Base-by-base conservation (phyloP, 306 rosid genomes). In the Parietaria judaica region DNA sequence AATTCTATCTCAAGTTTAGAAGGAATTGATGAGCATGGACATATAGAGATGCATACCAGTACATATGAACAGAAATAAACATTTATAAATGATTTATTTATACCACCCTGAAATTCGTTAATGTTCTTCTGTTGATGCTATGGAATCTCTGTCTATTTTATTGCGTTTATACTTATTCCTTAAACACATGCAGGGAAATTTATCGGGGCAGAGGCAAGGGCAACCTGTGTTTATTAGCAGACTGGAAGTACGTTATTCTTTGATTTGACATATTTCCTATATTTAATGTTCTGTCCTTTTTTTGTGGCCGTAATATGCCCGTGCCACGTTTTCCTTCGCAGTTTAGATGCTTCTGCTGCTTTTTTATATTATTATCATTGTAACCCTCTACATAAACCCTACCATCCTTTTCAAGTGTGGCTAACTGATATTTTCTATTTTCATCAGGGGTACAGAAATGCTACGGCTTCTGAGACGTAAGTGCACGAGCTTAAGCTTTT, bases 191-290 rank as follows among this genome's bases (percentile, higher is more conserved):
- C 90, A 92, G 99, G 99, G 99, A 74, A 82, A 81, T 79, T 79
- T 92, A 81, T 84, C 87, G 51, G 99, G 99, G 17, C 99, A 82
- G 84, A 86, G 99, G 76, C 90, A 88, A 84, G 97, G 99, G 57
- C 95, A 86, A 46, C 97, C 99, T 36, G 90, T 84, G 51, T 86
- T 92, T 72, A 88, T 92, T 74, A 88, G 96, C 64, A 88, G 82
- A 81, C 82, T 92, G 56, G 99, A 92, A 66, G 99, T 92, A 82
- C 64, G 90, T 70, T 31, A 55, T 61, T 68, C 39, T 56, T 55
- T 63, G 16, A 63, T 65, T 17, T 37, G 51, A 9, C 31, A 51
- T 67, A 3, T 10, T 13, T 35, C 11, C 6, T 51, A 49, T n/a
- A 35, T 44, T 14, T 38, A 14, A 16, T 36, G 39, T 37, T 39